Evolutionary conservation across 2,329 filamentous ascomycete genomes (phyloP).

Genomic region (Beauveria sp.): DNA sequence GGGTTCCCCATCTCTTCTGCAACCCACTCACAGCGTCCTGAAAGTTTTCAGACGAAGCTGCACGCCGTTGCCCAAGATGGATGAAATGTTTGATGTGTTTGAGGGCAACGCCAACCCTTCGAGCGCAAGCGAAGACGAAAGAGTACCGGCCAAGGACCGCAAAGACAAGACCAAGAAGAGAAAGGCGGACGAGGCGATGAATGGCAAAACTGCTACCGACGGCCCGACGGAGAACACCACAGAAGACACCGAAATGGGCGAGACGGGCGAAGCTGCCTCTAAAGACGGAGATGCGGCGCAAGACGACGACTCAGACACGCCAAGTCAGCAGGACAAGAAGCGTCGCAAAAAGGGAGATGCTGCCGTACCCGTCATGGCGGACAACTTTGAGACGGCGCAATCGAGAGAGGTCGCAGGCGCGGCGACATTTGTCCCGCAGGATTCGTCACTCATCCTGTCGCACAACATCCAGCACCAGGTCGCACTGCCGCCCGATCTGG

Average conservation of each 20-base stretch:
- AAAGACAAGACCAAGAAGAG: conserved; percentile 71
- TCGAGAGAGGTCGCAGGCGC: conserved; percentile 82
- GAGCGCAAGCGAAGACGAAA: conserved; percentile 37
- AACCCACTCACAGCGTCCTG: neutral
- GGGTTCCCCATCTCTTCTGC: neutral
- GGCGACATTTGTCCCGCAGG: conserved; percentile 57
- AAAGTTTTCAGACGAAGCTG: neutral
- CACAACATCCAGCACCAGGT: conserved; percentile 99
- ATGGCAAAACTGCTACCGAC: conserved; percentile 34
- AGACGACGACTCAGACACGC: conserved; percentile 34
- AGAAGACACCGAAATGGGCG: conserved; percentile 34
- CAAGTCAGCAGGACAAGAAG: conserved; percentile 52
- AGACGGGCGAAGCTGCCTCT: conserved; percentile 33
- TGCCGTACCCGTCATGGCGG: conserved; percentile 71
- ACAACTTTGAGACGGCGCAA: conserved; percentile 91
- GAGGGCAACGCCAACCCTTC: conserved; percentile 48
- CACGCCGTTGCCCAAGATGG: conserved; percentile 40
- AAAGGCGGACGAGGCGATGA: conserved; percentile 73
- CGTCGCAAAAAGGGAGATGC: conserved; percentile 57
- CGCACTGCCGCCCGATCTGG: conserved; percentile 83
- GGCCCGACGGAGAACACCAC: neutral
- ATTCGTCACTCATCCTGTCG: conserved; percentile 71
- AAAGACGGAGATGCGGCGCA: conserved; percentile 27
- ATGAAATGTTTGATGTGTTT: conserved; percentile 78
- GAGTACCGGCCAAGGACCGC: conserved; percentile 40